These are phyloP conservation scores for Tetratostichococcus sp. DNA, from an alignment of 139 green algal species.

Conservation along the genomic window DNA sequence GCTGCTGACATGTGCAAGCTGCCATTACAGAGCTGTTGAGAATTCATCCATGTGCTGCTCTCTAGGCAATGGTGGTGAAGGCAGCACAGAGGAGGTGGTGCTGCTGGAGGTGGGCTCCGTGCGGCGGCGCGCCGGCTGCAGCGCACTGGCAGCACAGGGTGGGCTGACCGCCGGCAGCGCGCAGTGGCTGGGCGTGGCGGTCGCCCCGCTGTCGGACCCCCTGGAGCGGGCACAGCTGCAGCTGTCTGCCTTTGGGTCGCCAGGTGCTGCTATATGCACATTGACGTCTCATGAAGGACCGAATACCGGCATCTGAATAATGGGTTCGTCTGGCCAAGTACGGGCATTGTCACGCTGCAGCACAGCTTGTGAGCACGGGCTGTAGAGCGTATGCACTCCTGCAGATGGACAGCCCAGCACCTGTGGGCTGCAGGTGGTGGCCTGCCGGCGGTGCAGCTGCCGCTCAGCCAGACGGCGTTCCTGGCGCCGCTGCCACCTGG, in stretches of 20 bases:
- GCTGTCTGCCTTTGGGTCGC: constrained; percentile 8
- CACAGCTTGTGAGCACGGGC: no score
- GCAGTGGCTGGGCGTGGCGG: constrained; percentile 47
- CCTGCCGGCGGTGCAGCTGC: neutral
- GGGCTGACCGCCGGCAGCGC: constrained; percentile 34
- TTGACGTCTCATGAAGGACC: no score
- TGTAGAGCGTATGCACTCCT: no score
- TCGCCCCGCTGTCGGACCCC: constrained; percentile 31
- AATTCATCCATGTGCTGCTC: no score
- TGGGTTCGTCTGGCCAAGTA: no score
- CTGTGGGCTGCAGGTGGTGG: neutral
- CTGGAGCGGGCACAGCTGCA: constrained; percentile 16
- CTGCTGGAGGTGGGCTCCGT: constrained; percentile 28
- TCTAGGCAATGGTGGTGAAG: neutral
- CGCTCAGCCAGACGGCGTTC: neutral
- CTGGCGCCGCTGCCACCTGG: neutral
- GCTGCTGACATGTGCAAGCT: no score
- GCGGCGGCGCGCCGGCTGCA: constrained; percentile 18
- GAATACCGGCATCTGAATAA: no score
- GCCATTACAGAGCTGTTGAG: no score
- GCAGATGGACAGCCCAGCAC: no score
- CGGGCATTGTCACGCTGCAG: no score
- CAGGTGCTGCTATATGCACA: neutral
- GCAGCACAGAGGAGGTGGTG: constrained; percentile 13
- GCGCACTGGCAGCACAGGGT: constrained; percentile 12